Evolutionary conservation across 352 stramenopile genomes (phyloP), one percentile per base, ranked within the genome.

Genomic region (Saprolegnia parasitica): DNA sequence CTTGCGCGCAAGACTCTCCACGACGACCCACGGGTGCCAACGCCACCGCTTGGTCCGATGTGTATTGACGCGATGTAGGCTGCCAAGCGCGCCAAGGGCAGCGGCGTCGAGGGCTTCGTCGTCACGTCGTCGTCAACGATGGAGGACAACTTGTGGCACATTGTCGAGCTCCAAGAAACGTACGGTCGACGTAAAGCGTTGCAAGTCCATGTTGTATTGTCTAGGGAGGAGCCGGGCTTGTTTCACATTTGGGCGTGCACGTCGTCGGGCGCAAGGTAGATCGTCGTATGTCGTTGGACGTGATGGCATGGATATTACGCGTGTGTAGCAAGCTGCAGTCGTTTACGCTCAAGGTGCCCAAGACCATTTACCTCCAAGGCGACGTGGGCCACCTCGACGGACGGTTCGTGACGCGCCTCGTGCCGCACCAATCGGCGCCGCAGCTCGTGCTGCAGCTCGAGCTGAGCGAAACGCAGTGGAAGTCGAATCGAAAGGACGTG

Each of bases 401-500:
- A 2, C 29, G 29, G 29, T 35, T 35, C 16, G 68, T 76, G 26
- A 67, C 24, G 20, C 75, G 74, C 57, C 68, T 29, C n/a, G 56
- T 78, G 20, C 60, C 72, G 20, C 72, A 62, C 15, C 58, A 74
- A 11, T 46, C 39, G n/a, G 83, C 87, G 35, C 78, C 79, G 5
- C 77, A 88, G 49, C 75, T 77, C 1, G 77, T 93, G 5, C 60
- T 92, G 16, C 83, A 95, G 57, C 72, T 95, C 23, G 71, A 77
- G 60, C 70, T 95, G 6, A 90, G 83, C 26, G 84, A 93, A 46
- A 71, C 78, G 39, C 84, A 90, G 65, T 92, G 87, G 64, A 83
- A 91, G 58, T 67, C 81, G 10, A 83, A 88, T 66, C 78, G 86
- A 54, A 90, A 87, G 57, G 81, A 93, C 68, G 81, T 96, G 56